phyloP scores from a whole-genome alignment of 768 basidiomycete species.

The Mycena vulgaris region DNA sequence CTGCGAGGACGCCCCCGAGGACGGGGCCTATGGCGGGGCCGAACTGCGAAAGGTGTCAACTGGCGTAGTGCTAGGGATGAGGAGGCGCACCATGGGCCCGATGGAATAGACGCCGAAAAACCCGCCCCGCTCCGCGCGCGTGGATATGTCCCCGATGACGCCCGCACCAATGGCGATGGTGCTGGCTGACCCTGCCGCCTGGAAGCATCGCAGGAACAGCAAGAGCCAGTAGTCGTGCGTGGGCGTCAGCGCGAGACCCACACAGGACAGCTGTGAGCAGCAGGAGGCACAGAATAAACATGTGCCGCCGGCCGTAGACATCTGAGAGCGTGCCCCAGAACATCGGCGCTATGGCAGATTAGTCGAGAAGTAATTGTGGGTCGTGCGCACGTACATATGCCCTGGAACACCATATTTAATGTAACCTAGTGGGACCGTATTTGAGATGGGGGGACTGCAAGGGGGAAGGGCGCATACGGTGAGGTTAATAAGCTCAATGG shows the following conservation, averaged over 20 bases:
- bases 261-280: conserved; percentile 77
- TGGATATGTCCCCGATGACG: conserved; percentile 84
- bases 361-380: background rate
- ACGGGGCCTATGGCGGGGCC: conserved; percentile 78
- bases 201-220: conserved; percentile 82
- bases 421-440: conserved; percentile 63
- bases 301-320: conserved; percentile 72
- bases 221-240: conserved; percentile 82
- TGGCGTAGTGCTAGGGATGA: conserved; percentile 17
- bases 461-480: conserved; percentile 51
- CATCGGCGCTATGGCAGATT: conserved; percentile 64
- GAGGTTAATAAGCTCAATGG: conserved; percentile 81
- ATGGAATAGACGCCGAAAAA: conserved; percentile 78
- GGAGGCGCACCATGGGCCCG: conserved; percentile 68
- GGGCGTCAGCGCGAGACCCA: conserved; percentile 68
- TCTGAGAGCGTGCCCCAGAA: conserved; percentile 84
- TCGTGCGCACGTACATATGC: conserved; percentile 67
- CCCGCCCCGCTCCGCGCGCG: conserved; percentile 79
- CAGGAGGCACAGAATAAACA: conserved; percentile 73
- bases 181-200: conserved; percentile 85
- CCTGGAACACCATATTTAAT: conserved; percentile 82
- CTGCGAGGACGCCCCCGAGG: conserved; percentile 72
- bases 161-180: conserved; percentile 83
- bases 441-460: background rate
- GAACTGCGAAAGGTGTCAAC: conserved; percentile 52